Evolutionary conservation across 2,329 filamentous ascomycete species (phyloP).

Genomic region (Fusarium sp.): DNA sequence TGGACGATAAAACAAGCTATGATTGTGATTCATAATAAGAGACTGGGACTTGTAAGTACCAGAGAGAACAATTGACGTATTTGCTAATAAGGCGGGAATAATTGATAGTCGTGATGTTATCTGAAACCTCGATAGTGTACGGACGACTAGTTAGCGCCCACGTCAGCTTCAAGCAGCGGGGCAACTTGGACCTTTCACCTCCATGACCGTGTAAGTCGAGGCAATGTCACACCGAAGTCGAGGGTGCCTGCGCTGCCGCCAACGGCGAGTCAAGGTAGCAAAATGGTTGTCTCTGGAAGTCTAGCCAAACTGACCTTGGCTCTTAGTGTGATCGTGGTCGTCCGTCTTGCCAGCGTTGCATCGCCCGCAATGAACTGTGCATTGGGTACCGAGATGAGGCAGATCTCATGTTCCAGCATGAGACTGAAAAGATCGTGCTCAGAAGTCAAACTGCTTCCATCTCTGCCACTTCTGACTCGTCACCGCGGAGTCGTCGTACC

Average conservation of each 20-base stretch:
- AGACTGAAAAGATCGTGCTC: conserved; percentile 52
- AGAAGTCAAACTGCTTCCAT: conserved; percentile 30
- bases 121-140: too few species aligned
- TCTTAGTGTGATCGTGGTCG: conserved; percentile 52
- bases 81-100: too few species aligned
- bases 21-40: too few species aligned
- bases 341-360: conserved; percentile 56
- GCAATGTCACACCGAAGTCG: conserved; percentile 49
- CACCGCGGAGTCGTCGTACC: conserved; percentile 13
- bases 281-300: background rate
- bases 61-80: too few species aligned
- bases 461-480: conserved; percentile 15
- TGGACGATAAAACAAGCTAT: too few species aligned
- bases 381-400: conserved; percentile 57
- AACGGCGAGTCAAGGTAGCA: conserved; percentile 50
- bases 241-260: conserved; percentile 53
- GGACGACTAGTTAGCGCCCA: background rate
- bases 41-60: too few species aligned
- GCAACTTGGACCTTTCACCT: conserved; percentile 24
- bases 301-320: background rate
- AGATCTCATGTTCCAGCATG: conserved; percentile 56
- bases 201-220: background rate
- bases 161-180: conserved; percentile 21
- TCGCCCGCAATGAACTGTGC: conserved; percentile 56
- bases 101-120: too few species aligned